Evolutionary conservation across 768 basidiomycete genomes (phyloP).

Genomic region (Mycena sanguinolenta): DNA sequence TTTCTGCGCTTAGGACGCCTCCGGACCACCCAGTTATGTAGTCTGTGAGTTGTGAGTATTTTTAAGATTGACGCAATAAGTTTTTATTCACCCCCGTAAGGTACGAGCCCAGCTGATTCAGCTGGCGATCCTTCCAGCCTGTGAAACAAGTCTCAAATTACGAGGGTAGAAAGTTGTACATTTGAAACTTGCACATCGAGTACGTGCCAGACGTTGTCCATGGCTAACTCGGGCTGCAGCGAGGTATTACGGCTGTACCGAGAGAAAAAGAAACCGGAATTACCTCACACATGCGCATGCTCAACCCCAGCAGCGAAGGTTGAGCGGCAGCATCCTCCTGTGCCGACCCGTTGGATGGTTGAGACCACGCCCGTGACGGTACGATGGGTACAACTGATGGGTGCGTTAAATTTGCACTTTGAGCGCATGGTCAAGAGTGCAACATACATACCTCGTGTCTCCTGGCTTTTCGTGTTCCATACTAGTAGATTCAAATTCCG

Average conservation of each 20-base stretch:
- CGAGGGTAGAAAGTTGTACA: not conserved
- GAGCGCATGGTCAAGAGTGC: not conserved
- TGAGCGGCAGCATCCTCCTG: slow-evolving; percentile 61
- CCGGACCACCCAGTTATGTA: slow-evolving; percentile 94
- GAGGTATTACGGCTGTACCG: not conserved
- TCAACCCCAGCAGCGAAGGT: slow-evolving; percentile 94
- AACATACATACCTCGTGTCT: slow-evolving; percentile 76
- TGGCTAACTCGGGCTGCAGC: slow-evolving; percentile 75
- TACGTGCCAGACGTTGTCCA: slow-evolving; percentile 98
- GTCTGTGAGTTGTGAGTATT: slow-evolving; percentile 52
- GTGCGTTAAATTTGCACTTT: slow-evolving; percentile 4
- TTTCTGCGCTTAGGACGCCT: slow-evolving; percentile 89
- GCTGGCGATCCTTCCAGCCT: slow-evolving; percentile 92
- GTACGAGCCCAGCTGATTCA: slow-evolving; percentile 95
- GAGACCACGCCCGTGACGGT: slow-evolving; percentile 90
- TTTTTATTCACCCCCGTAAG: slow-evolving; percentile 71
- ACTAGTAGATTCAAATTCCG: slow-evolving; percentile 77
- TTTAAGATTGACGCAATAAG: not conserved
- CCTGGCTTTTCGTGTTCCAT: slow-evolving; percentile 86
- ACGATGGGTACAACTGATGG: slow-evolving; percentile 81
- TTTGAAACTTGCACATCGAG: slow-evolving; percentile 80
- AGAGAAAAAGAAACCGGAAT: not conserved
- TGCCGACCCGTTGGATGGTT: slow-evolving; percentile 54
- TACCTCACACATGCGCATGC: slow-evolving; percentile 88
- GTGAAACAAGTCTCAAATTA: not conserved